These are phyloP conservation scores for Suillus bovinus DNA, from an alignment of 768 basidiomycete species.

Conservation along the genomic window DNA sequence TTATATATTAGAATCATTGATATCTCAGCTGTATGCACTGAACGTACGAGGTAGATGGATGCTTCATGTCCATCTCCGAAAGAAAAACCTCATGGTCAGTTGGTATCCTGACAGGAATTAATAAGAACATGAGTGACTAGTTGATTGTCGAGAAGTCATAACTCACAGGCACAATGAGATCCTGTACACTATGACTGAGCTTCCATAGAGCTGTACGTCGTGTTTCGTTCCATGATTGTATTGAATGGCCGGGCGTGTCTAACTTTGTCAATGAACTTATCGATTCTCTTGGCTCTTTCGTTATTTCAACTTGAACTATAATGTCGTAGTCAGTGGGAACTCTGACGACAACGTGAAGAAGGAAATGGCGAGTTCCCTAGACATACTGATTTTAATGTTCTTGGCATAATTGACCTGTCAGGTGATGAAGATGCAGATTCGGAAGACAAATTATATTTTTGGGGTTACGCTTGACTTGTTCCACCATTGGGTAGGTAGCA, in stretches of 20 bases:
- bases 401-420: not conserved
- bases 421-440: not conserved
- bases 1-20: not conserved
- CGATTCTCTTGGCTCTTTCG: not conserved
- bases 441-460: not conserved
- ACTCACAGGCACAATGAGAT: constrained; percentile 52
- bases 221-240: constrained; percentile 35
- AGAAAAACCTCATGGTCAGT: constrained; percentile 28
- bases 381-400: not conserved
- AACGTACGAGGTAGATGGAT: constrained; percentile 32
- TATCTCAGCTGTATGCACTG: not conserved
- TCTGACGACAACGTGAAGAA: not conserved
- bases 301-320: not conserved
- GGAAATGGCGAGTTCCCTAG: not conserved
- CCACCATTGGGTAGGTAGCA: too few species aligned
- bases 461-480: not conserved
- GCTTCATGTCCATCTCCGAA: constrained; percentile 24
- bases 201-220: constrained; percentile 46
- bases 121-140: not conserved
- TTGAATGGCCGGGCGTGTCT: constrained; percentile 23
- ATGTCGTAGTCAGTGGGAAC: not conserved
- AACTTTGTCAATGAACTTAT: not conserved
- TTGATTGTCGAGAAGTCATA: constrained; percentile 32
- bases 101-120: constrained; percentile 32
- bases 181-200: constrained; percentile 52